Base-by-base conservation (phyloP, 1,284 basidiomycete species). In the Cutaneotrichosporon sp. region DNA sequence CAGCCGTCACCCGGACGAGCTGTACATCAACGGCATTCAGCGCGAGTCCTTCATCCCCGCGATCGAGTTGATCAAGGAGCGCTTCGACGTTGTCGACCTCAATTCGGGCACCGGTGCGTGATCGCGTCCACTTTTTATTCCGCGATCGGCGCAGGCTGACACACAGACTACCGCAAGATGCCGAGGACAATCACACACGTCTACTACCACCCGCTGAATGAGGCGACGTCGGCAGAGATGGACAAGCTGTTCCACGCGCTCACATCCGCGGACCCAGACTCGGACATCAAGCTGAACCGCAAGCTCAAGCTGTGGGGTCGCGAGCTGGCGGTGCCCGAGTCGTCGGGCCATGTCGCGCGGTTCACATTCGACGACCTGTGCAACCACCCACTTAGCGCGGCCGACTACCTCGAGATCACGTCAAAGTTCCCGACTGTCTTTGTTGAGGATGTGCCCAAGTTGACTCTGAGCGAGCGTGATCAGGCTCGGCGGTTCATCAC, bases 11-110 rank as follows among this genome's bases (percentile, higher is more conserved):
- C 96, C 96, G 3, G 86, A 96, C 68, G 90, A 97, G 38, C 80
- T 99, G 1, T 99, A 99, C 79, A 94, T 94, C 81, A 98, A 98
- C 64, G 96, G 96, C 0, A 97, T 99, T 46, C 96, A 99, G 71
- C 84, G 96, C 17, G 84, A 87, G n/a, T 92, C 88, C 62, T 99
- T 99, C 76, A 71, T 97, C 33, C 96, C 96, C 5, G 88, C 92
- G 48, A 98, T 99, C 59, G 88, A 97, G 32, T 80, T 98, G 32
- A 82, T 99, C 65, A 94, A 97, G 76, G 77, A 84, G 3, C 83
- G 82, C 27, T 90, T 96, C 62, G 81, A 86, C 50, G 85, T 98
- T 6, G 88, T 87, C 2, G 91, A 97, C 71, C 81, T 99, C 25
- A 86, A 97, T 74, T 97, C 92, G 10, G 90, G 88, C 37, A 97